Conservation (phyloP, 805 yeast genomes). For the Metschnikowia orientalis region DNA sequence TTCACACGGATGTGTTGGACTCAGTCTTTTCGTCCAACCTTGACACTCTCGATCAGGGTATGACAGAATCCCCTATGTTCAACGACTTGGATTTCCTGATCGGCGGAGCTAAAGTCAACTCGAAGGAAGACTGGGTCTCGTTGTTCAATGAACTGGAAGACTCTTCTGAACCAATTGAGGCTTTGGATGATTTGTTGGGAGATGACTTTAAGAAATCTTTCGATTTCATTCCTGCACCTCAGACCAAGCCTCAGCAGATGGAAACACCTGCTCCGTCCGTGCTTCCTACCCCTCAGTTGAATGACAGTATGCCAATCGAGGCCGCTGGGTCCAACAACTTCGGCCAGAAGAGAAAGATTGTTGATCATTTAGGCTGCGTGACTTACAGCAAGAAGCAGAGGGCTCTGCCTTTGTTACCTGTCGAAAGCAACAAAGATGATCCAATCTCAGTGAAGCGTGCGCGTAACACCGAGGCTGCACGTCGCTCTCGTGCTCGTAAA, state of each 20-base stretch:
- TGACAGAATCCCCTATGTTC: conserved; percentile 50
- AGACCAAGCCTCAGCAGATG: conserved; percentile 21
- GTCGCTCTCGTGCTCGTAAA: conserved; percentile 91
- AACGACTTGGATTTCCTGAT: conserved; percentile 46
- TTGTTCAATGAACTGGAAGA: conserved; percentile 40
- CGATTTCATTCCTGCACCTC: conserved; percentile 15
- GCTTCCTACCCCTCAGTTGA: conserved; percentile 14
- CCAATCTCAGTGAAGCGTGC: conserved; percentile 84
- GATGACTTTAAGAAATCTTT: conserved; percentile 19
- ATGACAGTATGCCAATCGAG: conserved; percentile 1
- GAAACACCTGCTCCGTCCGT: conserved; percentile 22
- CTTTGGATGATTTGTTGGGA: conserved; percentile 20
- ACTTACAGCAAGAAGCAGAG: conserved; percentile 78
- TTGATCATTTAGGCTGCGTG: conserved; percentile 72
- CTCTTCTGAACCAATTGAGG: conserved; percentile 13
- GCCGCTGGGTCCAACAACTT: conserved; percentile 3
- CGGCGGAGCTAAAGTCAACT: conserved; percentile 36
- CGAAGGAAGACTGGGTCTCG: conserved; percentile 57
- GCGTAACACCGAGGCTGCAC: conserved; percentile 95
- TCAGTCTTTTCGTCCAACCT: conserved; percentile 44
- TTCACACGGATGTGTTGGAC: conserved; percentile 50
- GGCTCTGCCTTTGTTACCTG: conserved; percentile 64
- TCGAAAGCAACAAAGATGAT: conserved; percentile 52
- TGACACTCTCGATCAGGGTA: conserved; percentile 34
- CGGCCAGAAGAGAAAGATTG: conserved; percentile 26